Conservation (phyloP, 164 flowering plant species). For the Nelumbo lutea region DNA sequence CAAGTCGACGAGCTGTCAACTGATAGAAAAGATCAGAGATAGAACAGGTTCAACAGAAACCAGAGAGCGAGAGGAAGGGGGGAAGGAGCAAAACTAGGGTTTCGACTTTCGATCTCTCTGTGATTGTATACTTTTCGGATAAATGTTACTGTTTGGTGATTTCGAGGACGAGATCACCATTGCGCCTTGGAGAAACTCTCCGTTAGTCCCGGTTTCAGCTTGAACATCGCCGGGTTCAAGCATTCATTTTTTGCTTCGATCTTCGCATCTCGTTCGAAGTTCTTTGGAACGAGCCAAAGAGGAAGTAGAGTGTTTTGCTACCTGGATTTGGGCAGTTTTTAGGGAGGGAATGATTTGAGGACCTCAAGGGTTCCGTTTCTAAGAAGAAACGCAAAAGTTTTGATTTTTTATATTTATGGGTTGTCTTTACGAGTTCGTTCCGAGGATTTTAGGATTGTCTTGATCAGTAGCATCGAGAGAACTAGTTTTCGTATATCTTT, state of each 20-base stretch:
- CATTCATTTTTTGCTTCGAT: background rate
- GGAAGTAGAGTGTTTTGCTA: background rate
- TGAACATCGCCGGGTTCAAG: background rate
- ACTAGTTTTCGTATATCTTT: background rate
- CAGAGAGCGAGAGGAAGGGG: background rate
- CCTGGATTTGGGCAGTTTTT: background rate
- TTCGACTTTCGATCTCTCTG: background rate
- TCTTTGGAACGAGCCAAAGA: background rate
- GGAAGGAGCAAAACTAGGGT: background rate
- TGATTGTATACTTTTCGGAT: no score
- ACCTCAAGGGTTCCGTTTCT: background rate
- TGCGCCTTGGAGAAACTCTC: background rate
- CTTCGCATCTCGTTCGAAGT: constrained; percentile 1
- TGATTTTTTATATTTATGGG: background rate
- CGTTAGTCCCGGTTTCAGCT: background rate
- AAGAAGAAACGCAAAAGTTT: background rate
- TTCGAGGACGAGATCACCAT: background rate
- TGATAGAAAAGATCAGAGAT: background rate
- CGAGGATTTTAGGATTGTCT: background rate
- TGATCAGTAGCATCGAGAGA: background rate
- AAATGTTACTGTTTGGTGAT: background rate
- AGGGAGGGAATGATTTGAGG: background rate
- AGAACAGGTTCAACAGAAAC: no score
- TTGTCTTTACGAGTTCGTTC: background rate
- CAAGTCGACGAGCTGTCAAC: constrained; percentile 2